Evolutionary conservation across 176 grass and related monocot genomes (phyloP), one percentile per base, ranked within the genome.

Genomic region (Oryza brachyantha): DNA sequence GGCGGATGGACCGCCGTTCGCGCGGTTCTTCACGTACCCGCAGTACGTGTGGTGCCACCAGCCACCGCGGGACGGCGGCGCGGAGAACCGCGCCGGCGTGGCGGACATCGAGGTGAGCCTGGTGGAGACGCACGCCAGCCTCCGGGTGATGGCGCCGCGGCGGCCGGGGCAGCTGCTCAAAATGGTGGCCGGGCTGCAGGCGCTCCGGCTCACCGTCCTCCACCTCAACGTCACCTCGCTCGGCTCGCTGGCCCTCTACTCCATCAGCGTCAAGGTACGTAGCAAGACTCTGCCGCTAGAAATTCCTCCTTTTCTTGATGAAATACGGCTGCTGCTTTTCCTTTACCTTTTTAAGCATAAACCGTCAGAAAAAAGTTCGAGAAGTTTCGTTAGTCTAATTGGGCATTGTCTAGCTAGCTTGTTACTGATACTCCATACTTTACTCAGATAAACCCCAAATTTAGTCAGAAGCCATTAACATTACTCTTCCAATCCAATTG

Each of bases 41-140:
- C 92, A 95, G 61, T 93, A 95, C 86, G 74, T 80, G 41, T 88
- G 92, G 64, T 71, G 48, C 43, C 96, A 93, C 37, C 64, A 86
- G 13, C 17, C 17, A 10, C 28, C 74, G 6, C 81, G 67, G 58
- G 79, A 61, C 75, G 73, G 36, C 40, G 9, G 0, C 26, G 62
- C 43, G 22, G 85, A 85, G 71, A 68, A 73, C 77, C 59, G 63
- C 65, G 48, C 87, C 2, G 78, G 75, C 19, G 64, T 71, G 61
- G 96, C 96, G 21, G 92, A 99, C 76, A 82, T 99, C 79, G 96
- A 99, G 78, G 92, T 93, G 45, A 87, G 69, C 65, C 29, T 93
- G 65, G 88, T 91, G 36, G 96, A 96, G 68, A 92, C 88, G 19
- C 96, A 99, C 68, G 92, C 92, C 1, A 91, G 70, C 79, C 16